Base-by-base conservation (phyloP, 257 asterid species). In the Henckelia pumila region DNA sequence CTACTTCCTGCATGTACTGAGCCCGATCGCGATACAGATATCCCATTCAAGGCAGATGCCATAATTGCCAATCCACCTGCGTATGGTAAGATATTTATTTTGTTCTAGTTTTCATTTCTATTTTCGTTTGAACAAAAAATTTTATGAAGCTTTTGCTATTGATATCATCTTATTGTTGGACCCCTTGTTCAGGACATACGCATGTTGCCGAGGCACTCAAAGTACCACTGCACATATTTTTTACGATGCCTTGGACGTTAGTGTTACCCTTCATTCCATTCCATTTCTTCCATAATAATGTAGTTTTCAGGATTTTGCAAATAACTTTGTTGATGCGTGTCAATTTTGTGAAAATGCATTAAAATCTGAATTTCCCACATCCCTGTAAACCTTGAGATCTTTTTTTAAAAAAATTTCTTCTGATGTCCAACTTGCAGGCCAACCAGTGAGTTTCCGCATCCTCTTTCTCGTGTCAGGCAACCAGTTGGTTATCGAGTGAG, bases 171-270 rank as follows among this genome's bases (percentile, higher is more conserved):
- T 37, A 61, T 58, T 28, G 16, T 21, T 61, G 30, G 8, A 59
- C 32, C 52, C 65, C 73, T 71, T 73, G 29, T 56, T 75, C 82
- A 91, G 97, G 97, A 19, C 97, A 91, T 74, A 82, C 79, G 9
- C 98, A 92, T 82, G 95, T 92, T 63, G 91, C 98, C 25, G 95
- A 89, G 87, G 96, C 96, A 58, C 67, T 92, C 65, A 79, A 78
- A 65, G 89, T 92, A 64, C 98, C 98, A 4, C 23, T 92, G 56
- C 98, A 92, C 82, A 82, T 92, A 71, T 75, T 92, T 59, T 92
- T 92, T 73, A 92, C 98, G 61, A 92, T 92, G 98, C 98, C 98
- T 20, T 92, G 98, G 98, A 92, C 98, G 98, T 92, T 77, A 84
- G 97, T 71, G 19, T 61, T 29, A 49, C 59, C 35, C 13, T 49